A percentile compares a stretch with the other conserved stretches of the same genome.
Evolutionary conservation across 2,329 filamentous ascomycete genomes (phyloP).

Genomic region (Monosporascus sp.): DNA sequence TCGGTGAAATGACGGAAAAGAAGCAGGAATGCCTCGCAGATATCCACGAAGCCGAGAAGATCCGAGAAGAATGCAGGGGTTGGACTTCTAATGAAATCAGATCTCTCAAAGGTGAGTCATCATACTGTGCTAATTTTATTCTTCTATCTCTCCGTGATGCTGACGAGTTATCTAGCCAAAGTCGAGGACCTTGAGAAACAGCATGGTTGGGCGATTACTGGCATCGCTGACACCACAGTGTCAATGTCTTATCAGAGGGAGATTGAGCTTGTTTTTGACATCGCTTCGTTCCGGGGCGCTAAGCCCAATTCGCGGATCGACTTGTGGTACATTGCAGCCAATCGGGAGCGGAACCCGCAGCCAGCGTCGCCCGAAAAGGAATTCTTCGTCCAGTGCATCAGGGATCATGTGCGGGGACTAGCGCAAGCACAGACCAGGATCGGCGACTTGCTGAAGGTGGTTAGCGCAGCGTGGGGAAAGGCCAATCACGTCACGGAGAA

Average conservation of each 20-base stretch:
- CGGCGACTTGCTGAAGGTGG: constrained; percentile 51
- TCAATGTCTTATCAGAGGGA: constrained; percentile 70
- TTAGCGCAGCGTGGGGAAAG: constrained; percentile 62
- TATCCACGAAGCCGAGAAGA: constrained; percentile 75
- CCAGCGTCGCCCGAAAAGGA: constrained; percentile 61
- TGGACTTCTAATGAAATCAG: constrained; percentile 82
- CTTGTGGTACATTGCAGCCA: constrained; percentile 63
- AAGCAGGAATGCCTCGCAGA: constrained; percentile 68
- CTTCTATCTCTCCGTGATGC: constrained; percentile 9
- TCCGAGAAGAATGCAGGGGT: constrained; percentile 82
- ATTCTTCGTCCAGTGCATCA: constrained; percentile 70
- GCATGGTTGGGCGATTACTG: constrained; percentile 67
- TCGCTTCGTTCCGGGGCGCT: constrained; percentile 50
- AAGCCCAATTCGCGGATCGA: constrained; percentile 54
- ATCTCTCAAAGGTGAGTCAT: constrained; percentile 62
- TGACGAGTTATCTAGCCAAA: constrained; percentile 48
- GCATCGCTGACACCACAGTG: constrained; percentile 55
- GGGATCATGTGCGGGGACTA: constrained; percentile 60
- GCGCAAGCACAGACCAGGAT: constrained; percentile 53
- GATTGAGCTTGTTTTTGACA: constrained; percentile 68
- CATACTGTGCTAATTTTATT: background rate
- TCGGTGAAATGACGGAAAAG: constrained; percentile 57
- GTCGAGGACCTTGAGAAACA: constrained; percentile 61
- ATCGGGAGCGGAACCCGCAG: constrained; percentile 45
- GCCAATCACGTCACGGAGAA: constrained; percentile 55